These are phyloP conservation scores for Dendrobium huoshanense DNA, from an alignment of 106 monocot genomes.

Conservation along the genomic window DNA sequence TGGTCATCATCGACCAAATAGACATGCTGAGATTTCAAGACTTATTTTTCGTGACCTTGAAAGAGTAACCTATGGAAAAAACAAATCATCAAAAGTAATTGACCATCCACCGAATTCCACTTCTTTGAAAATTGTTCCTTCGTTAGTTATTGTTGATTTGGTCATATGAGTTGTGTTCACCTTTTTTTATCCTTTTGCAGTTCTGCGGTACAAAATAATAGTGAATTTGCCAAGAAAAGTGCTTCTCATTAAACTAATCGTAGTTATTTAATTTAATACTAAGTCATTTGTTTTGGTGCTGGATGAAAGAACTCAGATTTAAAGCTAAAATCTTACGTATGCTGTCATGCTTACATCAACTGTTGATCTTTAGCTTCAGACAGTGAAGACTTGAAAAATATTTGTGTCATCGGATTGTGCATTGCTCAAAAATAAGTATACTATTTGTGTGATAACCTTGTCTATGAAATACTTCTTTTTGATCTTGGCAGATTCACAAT, in stretches of 20 bases:
- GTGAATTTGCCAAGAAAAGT: not conserved
- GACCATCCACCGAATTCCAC: not conserved
- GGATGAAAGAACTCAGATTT: not conserved
- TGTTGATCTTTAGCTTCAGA: not conserved
- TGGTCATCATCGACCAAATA: conserved; percentile 90
- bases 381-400: not conserved
- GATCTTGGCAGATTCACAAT: not conserved
- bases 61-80: conserved; percentile 49
- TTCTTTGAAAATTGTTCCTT: not conserved
- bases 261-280: not conserved
- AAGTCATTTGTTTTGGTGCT: not conserved
- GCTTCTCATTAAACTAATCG: not conserved
- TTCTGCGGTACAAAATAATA: not conserved
- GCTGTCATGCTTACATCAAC: not conserved
- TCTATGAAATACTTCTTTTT: not conserved
- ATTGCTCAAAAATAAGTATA: not conserved
- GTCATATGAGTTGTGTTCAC: not conserved
- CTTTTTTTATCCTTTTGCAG: not conserved
- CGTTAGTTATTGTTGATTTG: not conserved
- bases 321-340: not conserved
- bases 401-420: not conserved
- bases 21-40: conserved; percentile 86
- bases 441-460: not conserved
- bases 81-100: conserved; percentile 45
- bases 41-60: conserved; percentile 84